Evolutionary conservation across 345 rosid species (phyloP).

Genomic region (Salix dunnii): DNA sequence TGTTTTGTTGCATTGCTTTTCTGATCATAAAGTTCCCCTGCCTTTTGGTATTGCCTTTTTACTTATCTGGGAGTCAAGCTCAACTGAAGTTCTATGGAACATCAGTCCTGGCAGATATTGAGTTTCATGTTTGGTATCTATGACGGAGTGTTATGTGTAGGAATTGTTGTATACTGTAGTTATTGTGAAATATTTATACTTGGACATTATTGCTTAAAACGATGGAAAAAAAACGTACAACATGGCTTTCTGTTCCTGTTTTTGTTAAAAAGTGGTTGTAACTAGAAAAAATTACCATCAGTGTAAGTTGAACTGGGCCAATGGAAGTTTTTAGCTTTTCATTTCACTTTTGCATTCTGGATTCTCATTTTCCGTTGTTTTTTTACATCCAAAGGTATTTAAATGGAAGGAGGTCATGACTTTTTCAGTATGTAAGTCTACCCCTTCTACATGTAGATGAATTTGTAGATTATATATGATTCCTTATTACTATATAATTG

Average conservation of each 20-base stretch:
- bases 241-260: not conserved
- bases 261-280: not conserved
- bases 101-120: no score
- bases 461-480: not conserved
- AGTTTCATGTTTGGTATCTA: no score
- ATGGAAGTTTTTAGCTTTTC: not conserved
- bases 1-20: not conserved
- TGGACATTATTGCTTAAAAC: not conserved
- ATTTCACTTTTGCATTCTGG: constrained; percentile 1
- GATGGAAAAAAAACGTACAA: not conserved
- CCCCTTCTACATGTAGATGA: not conserved
- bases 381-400: constrained; percentile 16
- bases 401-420: constrained; percentile 14
- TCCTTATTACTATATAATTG: not conserved
- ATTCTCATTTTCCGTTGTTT: constrained; percentile 15
- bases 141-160: no score
- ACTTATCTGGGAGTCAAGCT: not conserved
- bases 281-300: not conserved
- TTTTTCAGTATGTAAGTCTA: constrained; percentile 16
- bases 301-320: not conserved
- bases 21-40: not conserved
- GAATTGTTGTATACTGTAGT: no score
- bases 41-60: not conserved
- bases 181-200: no score
- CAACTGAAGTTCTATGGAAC: no score